Conservation (phyloP, 805 yeast species). For the Kregervanrija fluxuum region DNA sequence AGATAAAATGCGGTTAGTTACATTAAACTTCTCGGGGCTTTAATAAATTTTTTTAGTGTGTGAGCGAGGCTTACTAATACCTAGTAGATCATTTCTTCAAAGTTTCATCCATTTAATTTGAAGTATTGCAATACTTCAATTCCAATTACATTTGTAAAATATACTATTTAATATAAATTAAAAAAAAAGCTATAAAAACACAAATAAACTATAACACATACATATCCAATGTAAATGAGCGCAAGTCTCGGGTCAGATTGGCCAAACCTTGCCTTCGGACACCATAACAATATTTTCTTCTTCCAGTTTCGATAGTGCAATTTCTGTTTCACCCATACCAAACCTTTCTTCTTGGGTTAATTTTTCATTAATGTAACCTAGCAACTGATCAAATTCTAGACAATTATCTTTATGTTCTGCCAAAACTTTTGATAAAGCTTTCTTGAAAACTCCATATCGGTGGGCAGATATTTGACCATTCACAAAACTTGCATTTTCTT, state of each 20-base stretch:
- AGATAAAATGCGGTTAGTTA: too few relatives aligned
- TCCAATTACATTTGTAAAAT: too few relatives aligned
- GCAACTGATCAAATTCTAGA: conserved; percentile 19
- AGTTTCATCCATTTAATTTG: too few relatives aligned
- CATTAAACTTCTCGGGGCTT: too few relatives aligned
- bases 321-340: conserved; percentile 35
- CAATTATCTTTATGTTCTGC: conserved; percentile 31
- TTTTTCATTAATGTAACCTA: conserved; percentile 18
- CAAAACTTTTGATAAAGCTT: conserved; percentile 39
- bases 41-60: too few relatives aligned
- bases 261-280: conserved; percentile 42
- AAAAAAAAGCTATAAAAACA: background rate
- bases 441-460: conserved; percentile 40
- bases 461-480: conserved; percentile 40
- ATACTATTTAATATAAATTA: too few relatives aligned
- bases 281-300: conserved; percentile 40
- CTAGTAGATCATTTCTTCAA: too few relatives aligned
- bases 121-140: too few relatives aligned
- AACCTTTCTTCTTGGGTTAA: conserved; percentile 41
- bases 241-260: conserved; percentile 21
- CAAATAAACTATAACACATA: too few relatives aligned
- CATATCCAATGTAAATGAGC: too few relatives aligned
- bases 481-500: conserved; percentile 9
- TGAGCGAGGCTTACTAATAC: too few relatives aligned
- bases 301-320: conserved; percentile 37